phyloP scores from a whole-genome alignment of 257 asterid genomes.

The Solanum corneliomulleri region DNA sequence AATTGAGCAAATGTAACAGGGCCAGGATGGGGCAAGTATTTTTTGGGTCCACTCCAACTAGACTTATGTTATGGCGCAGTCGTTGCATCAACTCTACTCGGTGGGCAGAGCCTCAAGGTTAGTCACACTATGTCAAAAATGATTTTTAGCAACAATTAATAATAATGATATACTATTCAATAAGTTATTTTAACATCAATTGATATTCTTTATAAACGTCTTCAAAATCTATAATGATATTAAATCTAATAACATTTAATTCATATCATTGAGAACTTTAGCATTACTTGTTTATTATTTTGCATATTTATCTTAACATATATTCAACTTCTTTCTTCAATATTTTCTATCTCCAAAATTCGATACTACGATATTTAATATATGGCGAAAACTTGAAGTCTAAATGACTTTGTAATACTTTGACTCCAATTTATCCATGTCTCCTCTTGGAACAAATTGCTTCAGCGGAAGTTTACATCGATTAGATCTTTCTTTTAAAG shows the following conservation, averaged over 20 bases:
- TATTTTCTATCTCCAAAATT: background rate
- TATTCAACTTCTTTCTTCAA: background rate
- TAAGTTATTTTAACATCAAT: too few relatives aligned
- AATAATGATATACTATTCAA: too few relatives aligned
- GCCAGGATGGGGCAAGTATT: constrained; percentile 56
- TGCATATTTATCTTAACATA: background rate
- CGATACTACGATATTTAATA: background rate
- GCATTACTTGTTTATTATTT: too few relatives aligned
- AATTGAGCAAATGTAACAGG: constrained; percentile 36
- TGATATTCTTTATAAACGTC: too few relatives aligned
- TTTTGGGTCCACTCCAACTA: constrained; percentile 63
- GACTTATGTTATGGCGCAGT: constrained; percentile 52
- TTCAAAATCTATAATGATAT: too few relatives aligned
- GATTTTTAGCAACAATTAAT: too few relatives aligned
- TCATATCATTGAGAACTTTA: too few relatives aligned
- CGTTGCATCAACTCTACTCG: constrained; percentile 46
- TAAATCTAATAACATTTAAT: too few relatives aligned
- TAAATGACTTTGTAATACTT: background rate
- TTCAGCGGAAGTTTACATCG: background rate
- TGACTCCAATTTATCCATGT: background rate
- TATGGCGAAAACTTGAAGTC: background rate
- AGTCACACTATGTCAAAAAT: background rate
- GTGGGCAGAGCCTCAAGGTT: constrained; percentile 74
- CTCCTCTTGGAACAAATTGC: background rate
- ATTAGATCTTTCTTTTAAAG: too few relatives aligned